Evolutionary conservation across 108 stramenopile genomes (phyloP).

Genomic region (Poteriospumella lacustris): DNA sequence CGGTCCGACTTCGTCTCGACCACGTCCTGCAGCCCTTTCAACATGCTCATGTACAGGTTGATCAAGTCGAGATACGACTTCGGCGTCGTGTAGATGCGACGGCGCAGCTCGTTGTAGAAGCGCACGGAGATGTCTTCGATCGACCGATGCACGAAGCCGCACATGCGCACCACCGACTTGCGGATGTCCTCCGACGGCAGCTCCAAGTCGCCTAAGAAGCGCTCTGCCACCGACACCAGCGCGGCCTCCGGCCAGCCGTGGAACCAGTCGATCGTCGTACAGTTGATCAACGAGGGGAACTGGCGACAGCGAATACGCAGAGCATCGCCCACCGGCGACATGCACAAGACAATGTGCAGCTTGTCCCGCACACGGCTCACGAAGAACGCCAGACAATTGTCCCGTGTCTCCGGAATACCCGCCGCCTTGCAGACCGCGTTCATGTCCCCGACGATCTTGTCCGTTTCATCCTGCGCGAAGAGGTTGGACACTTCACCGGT

Average conservation of each 20-base stretch:
- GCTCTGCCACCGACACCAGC: slow-evolving; percentile 52
- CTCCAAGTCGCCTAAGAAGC: slow-evolving; percentile 46
- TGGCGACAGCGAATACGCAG: slow-evolving; percentile 58
- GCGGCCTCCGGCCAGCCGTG: slow-evolving; percentile 60
- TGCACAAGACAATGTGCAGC: slow-evolving; percentile 58
- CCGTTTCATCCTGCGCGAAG: slow-evolving; percentile 56
- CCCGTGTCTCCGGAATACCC: slow-evolving; percentile 59
- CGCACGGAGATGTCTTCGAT: slow-evolving; percentile 41
- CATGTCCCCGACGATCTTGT: slow-evolving; percentile 54
- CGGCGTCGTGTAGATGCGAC: slow-evolving; percentile 64
- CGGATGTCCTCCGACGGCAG: slow-evolving; percentile 46
- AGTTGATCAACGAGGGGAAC: slow-evolving; percentile 63
- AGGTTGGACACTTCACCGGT: slow-evolving; percentile 62
- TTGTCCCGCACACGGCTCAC: slow-evolving; percentile 55
- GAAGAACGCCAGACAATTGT: slow-evolving; percentile 51
- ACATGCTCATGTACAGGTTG: slow-evolving; percentile 51
- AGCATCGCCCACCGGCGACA: slow-evolving; percentile 61
- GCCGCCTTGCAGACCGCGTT: slow-evolving; percentile 50
- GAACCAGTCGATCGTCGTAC: slow-evolving; percentile 65
- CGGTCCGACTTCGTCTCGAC: slow-evolving; percentile 47
- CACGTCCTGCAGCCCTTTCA: slow-evolving; percentile 40
- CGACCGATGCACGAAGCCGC: slow-evolving; percentile 51
- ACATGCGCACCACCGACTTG: slow-evolving; percentile 45
- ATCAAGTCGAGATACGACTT: slow-evolving; percentile 67
- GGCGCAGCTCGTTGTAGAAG: slow-evolving; percentile 55